Percentiles rank a stretch among this genome's conserved stretches.
These are phyloP conservation scores for Oidium heveae DNA, from an alignment of 2,329 filamentous ascomycete genomes.

Conservation along the genomic window DNA sequence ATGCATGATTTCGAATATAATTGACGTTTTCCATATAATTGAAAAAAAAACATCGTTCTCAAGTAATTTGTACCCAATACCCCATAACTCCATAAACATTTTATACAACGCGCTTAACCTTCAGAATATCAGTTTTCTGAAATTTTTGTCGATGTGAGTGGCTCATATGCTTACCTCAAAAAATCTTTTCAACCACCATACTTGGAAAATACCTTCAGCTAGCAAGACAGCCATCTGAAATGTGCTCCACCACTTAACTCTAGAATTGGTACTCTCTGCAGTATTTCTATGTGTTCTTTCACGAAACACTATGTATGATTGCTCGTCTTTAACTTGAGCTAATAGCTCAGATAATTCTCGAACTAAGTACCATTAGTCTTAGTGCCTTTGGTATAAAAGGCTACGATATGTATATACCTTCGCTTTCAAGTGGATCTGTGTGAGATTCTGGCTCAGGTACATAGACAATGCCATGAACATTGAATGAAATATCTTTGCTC, in stretches of 20 bases:
- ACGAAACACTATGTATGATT: slow-evolving; percentile 84
- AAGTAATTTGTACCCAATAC: too few species aligned
- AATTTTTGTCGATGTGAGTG: too few species aligned
- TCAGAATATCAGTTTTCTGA: background rate
- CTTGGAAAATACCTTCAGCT: slow-evolving; percentile 88
- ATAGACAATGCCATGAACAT: slow-evolving; percentile 96
- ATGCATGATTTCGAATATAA: too few species aligned
- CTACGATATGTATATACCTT: slow-evolving; percentile 31
- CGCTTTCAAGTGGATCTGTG: slow-evolving; percentile 68
- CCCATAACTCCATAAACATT: background rate
- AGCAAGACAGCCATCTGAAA: slow-evolving; percentile 80
- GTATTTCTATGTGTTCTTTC: slow-evolving; percentile 96
- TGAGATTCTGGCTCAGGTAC: slow-evolving; percentile 68
- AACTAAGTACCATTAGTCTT: slow-evolving; percentile 25
- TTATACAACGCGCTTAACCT: background rate
- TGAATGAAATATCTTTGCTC: slow-evolving; percentile 96
- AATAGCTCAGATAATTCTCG: slow-evolving; percentile 64
- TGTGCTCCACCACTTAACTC: slow-evolving; percentile 99
- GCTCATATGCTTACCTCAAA: slow-evolving; percentile 40
- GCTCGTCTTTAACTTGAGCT: slow-evolving; percentile 86
- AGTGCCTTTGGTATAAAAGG: too few species aligned
- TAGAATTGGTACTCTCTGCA: slow-evolving; percentile 87
- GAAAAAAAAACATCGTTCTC: too few species aligned
- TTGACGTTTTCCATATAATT: too few species aligned
- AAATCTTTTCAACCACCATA: slow-evolving; percentile 98